A percentile compares a stretch with the other conserved stretches of the same genome.
Evolutionary conservation across 768 basidiomycete species (phyloP).

Genomic region (Leccinum ochraceum): DNA sequence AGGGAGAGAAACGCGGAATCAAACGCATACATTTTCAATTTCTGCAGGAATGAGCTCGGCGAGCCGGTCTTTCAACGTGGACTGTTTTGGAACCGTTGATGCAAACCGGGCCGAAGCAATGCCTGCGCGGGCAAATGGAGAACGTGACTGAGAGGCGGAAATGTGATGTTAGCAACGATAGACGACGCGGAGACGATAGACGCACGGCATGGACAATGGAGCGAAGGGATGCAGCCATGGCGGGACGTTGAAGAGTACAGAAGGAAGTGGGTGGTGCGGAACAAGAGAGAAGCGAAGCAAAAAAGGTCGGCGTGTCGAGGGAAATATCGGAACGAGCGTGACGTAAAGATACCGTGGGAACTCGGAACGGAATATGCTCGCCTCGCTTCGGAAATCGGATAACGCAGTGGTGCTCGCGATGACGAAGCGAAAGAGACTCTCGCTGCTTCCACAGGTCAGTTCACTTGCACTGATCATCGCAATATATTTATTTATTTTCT

Average conservation of each 20-base stretch:
- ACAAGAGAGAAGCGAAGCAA: constrained; percentile 1
- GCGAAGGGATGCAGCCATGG: constrained; percentile 48
- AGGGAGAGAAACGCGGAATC: not conserved
- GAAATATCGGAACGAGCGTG: constrained; percentile 26
- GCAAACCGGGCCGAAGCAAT: constrained; percentile 57
- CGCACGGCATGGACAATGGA: constrained; percentile 36
- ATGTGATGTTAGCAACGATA: not conserved
- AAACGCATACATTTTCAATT: constrained; percentile 40
- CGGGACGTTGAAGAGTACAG: constrained; percentile 9
- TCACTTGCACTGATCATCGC: no score
- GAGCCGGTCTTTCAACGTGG: constrained; percentile 88
- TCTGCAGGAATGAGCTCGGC: constrained; percentile 92
- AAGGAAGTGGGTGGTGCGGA: not conserved
- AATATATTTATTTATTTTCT: not conserved
- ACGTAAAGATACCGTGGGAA: constrained; percentile 14
- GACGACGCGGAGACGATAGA: constrained; percentile 23
- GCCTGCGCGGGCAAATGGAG: constrained; percentile 43
- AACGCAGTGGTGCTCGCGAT: not conserved
- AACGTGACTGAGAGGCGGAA: constrained; percentile 45
- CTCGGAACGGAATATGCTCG: not conserved
- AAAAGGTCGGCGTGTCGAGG: constrained; percentile 17
- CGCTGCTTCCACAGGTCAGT: constrained; percentile 53
- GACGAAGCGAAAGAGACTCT: constrained; percentile 32
- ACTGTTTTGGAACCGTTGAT: constrained; percentile 64
- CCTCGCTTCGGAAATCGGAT: not conserved